Base-by-base conservation (phyloP, 768 basidiomycete species). In the Russula virescens region DNA sequence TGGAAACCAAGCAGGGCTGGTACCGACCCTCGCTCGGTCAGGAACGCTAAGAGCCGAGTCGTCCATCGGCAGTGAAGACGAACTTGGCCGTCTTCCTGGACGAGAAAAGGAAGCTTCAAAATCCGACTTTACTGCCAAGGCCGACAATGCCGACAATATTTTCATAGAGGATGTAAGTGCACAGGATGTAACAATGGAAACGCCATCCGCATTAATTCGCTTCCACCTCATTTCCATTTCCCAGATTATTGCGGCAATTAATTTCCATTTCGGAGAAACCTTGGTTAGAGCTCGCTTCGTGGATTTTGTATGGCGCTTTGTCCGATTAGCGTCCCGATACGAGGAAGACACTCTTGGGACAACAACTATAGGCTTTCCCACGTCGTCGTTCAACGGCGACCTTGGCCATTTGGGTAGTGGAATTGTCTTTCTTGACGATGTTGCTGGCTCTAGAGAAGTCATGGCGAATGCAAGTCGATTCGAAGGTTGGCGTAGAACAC, bases 131-230 rank as follows among this genome's bases (percentile, higher is more conserved):
- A 70, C 76, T 8, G 79, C 79, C 51, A 89, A 83, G 61, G 69
- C 78, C 19, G 87, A 89, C 66, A 81, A 76, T 57, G 77, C 83
- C 7, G 95, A 98, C 68, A 91, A 86, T 69, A 66, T 88, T 18
- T 98, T 98, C 75, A 91, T 98, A 66, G 95, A 98, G 55, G 96
- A 98, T 69, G 95, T 96, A 69, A 72, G 91, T 81, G 38, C 31
- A 58, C 43, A 58, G 21, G 46, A 46, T 18, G 61, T 34, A 35
- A 11, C 28, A 31, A 35, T 67, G 11, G 58, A 40, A 59, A 14
- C 46, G 18, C n/a, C 19, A 10, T 66, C 1, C 14, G 43, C 31
- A 23, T 28, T 51, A 21, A 43, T 25, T 21, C 16, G 34, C 31
- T 16, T 5, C 28, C 46, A 21, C 19, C 18, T 11, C 42, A 28